Base-by-base conservation (phyloP, 2,329 filamentous ascomycete species). In the Whalleya microplaca region DNA sequence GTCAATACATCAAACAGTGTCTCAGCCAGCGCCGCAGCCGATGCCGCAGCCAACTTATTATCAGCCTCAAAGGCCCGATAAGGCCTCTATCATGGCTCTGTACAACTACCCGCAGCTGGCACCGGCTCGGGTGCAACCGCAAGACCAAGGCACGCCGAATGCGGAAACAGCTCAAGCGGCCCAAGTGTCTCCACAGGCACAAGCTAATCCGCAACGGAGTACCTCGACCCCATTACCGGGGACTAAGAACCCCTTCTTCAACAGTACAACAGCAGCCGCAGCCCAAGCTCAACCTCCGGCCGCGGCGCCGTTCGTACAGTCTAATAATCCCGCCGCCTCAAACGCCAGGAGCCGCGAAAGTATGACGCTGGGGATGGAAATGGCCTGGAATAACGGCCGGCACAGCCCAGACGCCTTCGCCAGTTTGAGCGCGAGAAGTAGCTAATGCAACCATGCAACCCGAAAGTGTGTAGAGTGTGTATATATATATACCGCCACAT, bases 401-500 rank as follows among this genome's bases (percentile, higher is more conserved):
- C 89, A 92, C 68, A 92, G 89, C 65, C 90, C 90, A 2, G 90
- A 93, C 72, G 90, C 90, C 14, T 93, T 92, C 79, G 85, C 89
- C 2, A 90, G 87, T 48, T 76, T 93, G 61, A 91, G 88, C 66
- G 85, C 88, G 50, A 77, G 82, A 63, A 80, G 83, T 66, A 74
- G 71, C 68, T 80, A 65, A 75, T 68, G 53, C 71, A 62, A 58
- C 56, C 63, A 21, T n/a, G n/a, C n/a, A n/a, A n/a, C n/a, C 21
- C 19, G 20, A 10, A 43, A 41, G 19, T 27, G 9, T 53, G 44
- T 51, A 43, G n/a, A 48, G 58, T 64, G 63, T 62, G 63, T 50
- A 23, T 62, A 56, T 55, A 61, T 55, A 59, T 63, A 56, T 64
- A 65, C 64, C 51, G 54, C 59, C 50, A 64, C 55, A 62, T 52